Evolutionary conservation across 2,329 filamentous ascomycete species (phyloP).

Genomic region (Dactylella cylindrospora): DNA sequence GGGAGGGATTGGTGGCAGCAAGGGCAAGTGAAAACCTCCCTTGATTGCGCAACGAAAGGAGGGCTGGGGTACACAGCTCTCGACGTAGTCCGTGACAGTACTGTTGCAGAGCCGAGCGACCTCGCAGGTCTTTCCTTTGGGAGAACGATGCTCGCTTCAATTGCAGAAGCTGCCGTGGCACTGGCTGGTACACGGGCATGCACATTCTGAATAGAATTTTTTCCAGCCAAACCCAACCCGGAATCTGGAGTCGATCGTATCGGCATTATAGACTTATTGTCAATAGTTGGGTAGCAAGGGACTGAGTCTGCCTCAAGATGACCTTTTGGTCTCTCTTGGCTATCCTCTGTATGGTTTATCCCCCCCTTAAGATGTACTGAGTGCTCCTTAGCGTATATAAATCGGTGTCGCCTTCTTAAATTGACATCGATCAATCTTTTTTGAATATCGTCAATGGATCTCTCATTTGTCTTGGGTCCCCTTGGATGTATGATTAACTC

Average conservation of each 20-base stretch:
- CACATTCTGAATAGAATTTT: too few relatives aligned
- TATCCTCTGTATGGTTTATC: too few relatives aligned
- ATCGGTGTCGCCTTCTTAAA: conserved; percentile 18
- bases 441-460: conserved; percentile 11
- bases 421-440: conserved; percentile 17
- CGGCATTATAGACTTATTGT: too few relatives aligned
- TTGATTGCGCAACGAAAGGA: neutral
- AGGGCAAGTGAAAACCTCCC: conserved; percentile 16
- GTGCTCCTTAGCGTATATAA: conserved; percentile 22
- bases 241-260: too few relatives aligned
- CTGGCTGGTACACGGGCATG: too few relatives aligned
- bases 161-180: conserved; percentile 16
- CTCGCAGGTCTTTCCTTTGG: neutral
- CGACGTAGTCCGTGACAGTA: conserved; percentile 7
- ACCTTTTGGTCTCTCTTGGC: too few relatives aligned
- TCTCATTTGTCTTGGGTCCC: conserved; percentile 6
- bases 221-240: too few relatives aligned
- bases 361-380: neutral
- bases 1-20: conserved; percentile 26
- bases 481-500: conserved; percentile 13
- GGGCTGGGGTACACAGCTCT: conserved; percentile 18
- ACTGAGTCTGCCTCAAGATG: too few relatives aligned
- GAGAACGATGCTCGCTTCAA: conserved; percentile 20
- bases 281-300: too few relatives aligned
- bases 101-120: conserved; percentile 5